phyloP scores from a whole-genome alignment of 2,329 filamentous ascomycete species.

The Penicillium sclerotigenum region DNA sequence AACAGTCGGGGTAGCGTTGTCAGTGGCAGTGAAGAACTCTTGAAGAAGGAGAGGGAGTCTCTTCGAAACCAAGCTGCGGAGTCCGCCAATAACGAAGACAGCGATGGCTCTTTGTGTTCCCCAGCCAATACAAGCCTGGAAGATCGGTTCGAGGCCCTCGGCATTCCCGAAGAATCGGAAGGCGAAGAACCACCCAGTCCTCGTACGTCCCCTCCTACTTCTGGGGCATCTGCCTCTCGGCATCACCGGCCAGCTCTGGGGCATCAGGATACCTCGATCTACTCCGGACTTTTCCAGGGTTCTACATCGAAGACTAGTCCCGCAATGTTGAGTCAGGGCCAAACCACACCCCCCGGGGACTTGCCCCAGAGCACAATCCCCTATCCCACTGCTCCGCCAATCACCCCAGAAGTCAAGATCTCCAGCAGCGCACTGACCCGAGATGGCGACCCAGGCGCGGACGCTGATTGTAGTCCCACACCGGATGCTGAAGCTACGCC shows the following conservation, averaged over 20 bases:
- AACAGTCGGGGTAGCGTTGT: slow-evolving; percentile 84
- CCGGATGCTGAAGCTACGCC: slow-evolving; percentile 35
- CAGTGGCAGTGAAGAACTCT: slow-evolving; percentile 43
- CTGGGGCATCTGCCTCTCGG: neutral
- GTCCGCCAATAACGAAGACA: slow-evolving; percentile 20
- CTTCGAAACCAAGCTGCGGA: slow-evolving; percentile 26
- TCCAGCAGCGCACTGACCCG: slow-evolving; percentile 1
- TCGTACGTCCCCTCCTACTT: slow-evolving; percentile 16
- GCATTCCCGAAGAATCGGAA: slow-evolving; percentile 36
- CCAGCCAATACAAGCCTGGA: slow-evolving; percentile 28
- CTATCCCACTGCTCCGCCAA: slow-evolving; percentile 20
- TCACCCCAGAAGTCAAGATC: slow-evolving; percentile 21
- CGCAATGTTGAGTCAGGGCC: slow-evolving; percentile 21
- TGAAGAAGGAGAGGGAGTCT: slow-evolving; percentile 36
- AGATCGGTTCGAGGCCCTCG: slow-evolving; percentile 33
- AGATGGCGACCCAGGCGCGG: slow-evolving; percentile 11
- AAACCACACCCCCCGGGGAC: slow-evolving; percentile 32
- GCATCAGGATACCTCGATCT: slow-evolving; percentile 22
- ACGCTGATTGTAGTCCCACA: slow-evolving; percentile 23
- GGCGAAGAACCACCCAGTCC: slow-evolving; percentile 31
- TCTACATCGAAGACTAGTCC: slow-evolving; percentile 7
- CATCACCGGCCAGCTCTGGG: slow-evolving; percentile 15
- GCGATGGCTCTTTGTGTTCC: slow-evolving; percentile 25
- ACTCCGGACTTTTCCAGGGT: slow-evolving; percentile 12
- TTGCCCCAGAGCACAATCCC: slow-evolving; percentile 5